phyloP scores from a whole-genome alignment of 2,329 filamentous ascomycete genomes.

The Calycina herbarum region DNA sequence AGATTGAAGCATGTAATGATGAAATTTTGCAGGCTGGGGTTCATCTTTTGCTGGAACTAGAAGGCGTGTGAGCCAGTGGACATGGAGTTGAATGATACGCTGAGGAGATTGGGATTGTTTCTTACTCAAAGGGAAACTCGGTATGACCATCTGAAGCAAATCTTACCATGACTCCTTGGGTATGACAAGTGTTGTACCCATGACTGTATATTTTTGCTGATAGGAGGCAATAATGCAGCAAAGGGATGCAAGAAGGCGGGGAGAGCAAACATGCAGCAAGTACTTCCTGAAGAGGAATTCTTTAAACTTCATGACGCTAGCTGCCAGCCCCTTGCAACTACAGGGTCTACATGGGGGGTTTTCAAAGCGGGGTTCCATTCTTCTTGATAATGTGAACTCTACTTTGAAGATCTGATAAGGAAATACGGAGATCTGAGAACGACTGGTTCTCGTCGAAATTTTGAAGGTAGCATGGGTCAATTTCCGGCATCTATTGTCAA shows the following conservation, averaged over 20 bases:
- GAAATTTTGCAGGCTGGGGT: not conserved
- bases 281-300: not conserved
- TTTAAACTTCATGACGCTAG: not conserved
- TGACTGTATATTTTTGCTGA: not conserved
- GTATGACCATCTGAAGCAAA: not conserved
- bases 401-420: not conserved
- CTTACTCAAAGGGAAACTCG: not conserved
- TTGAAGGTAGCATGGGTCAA: not conserved
- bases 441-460: not conserved
- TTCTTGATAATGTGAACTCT: not conserved
- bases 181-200: not conserved
- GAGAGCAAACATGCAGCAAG: not conserved
- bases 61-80: not conserved
- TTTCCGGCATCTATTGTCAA: not conserved
- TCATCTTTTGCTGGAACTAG: not conserved
- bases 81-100: not conserved
- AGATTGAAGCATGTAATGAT: not conserved
- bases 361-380: not conserved
- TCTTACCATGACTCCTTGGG: not conserved
- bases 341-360: not conserved
- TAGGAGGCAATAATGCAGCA: not conserved
- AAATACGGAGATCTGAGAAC: not conserved
- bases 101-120: not conserved
- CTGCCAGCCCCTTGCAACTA: not conserved
- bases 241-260: not conserved